Conservation (phyloP, 495 filamentous ascomycete species). For the Antarctomyces pellizariae region DNA sequence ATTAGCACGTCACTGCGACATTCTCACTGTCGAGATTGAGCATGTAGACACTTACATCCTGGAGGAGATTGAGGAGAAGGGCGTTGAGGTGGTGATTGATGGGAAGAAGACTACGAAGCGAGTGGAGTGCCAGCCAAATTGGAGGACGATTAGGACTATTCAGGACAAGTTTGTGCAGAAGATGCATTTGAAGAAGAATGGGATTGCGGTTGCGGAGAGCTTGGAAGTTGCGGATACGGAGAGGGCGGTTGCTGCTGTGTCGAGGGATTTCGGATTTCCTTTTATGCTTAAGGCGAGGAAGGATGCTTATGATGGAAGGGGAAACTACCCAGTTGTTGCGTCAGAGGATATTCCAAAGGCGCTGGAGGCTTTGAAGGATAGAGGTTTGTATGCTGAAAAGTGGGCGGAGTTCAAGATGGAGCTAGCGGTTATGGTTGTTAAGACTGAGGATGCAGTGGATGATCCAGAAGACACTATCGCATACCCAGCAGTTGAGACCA, state of each 20-base stretch:
- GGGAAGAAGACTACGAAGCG: constrained; percentile 17
- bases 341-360: constrained; percentile 45
- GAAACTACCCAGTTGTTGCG: constrained; percentile 58
- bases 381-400: constrained; percentile 71
- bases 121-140: constrained; percentile 58
- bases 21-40: constrained; percentile 93
- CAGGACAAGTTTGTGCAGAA: constrained; percentile 96
- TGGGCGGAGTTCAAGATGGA: constrained; percentile 76
- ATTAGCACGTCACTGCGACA: constrained; percentile 54
- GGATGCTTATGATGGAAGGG: constrained; percentile 83
- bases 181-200: constrained; percentile 40
- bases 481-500: constrained; percentile 80
- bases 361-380: constrained; percentile 39
- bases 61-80: constrained; percentile 46
- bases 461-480: constrained; percentile 28
- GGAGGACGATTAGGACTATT: constrained; percentile 72
- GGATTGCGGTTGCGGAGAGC: constrained; percentile 49
- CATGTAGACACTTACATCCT: constrained; percentile 88
- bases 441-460: constrained; percentile 49
- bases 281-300: constrained; percentile 90
- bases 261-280: constrained; percentile 49
- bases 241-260: constrained; percentile 33
- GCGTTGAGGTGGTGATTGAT: constrained; percentile 23
- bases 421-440: constrained; percentile 82
- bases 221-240: too few relatives aligned